Percentiles rank a stretch among this genome's conserved stretches.
Evolutionary conservation across 202 grass and related monocot species (phyloP).

Genomic region (Brachypodium distachyon): DNA sequence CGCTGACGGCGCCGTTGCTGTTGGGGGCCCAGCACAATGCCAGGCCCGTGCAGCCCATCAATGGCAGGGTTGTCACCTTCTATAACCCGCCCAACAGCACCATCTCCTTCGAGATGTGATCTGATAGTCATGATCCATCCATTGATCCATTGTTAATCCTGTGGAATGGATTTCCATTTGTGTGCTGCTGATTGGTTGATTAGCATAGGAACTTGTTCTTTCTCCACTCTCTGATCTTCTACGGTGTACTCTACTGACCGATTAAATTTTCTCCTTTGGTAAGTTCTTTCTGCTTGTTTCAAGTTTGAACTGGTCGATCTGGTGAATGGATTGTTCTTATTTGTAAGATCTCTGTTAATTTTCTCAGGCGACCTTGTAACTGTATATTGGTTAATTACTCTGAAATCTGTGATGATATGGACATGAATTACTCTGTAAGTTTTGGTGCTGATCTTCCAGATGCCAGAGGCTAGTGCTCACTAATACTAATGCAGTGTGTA

Average conservation of each 20-base stretch:
- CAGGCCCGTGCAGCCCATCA: slow-evolving; percentile 40
- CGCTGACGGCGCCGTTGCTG: slow-evolving; percentile 18
- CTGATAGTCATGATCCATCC: neutral
- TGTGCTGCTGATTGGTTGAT: no score
- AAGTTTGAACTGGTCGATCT: no score
- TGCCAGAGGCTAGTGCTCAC: neutral
- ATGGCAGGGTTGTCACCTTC: slow-evolving; percentile 40
- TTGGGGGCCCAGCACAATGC: neutral
- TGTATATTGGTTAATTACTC: neutral
- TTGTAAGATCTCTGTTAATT: neutral
- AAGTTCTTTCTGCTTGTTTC: no score
- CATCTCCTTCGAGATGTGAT: slow-evolving; percentile 15
- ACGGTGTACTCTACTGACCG: no score
- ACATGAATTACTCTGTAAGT: no score
- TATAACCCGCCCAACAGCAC: slow-evolving; percentile 48
- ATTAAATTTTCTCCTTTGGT: no score
- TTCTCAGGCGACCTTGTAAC: no score
- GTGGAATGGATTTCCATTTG: no score
- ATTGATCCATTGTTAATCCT: neutral
- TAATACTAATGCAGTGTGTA: neutral
- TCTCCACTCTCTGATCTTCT: no score
- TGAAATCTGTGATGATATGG: no score
- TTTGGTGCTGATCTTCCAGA: no score
- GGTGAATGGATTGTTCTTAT: neutral
- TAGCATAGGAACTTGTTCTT: no score